Base-by-base conservation (phyloP, 768 basidiomycete species). In the Macrolepiota albuminosa region DNA sequence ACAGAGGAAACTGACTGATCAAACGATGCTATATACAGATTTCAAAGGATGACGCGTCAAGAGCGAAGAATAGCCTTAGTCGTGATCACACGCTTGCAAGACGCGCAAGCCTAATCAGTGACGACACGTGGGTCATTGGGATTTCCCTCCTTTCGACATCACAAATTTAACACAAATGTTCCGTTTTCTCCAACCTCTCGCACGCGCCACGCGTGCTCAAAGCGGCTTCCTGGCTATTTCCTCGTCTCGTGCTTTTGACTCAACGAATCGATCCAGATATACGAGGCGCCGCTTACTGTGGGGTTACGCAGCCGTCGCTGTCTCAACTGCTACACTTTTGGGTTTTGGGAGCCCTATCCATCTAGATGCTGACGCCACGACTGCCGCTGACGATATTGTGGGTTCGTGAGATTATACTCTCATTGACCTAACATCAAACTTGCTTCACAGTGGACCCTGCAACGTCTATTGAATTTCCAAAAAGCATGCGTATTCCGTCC, bases 391-490 rank as follows among this genome's bases (percentile, higher is more conserved):
- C 16, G 55, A 59, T 18, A 47, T 24, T 29, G 60, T 40, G 29
- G 65, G 66, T 67, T n/a, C 21, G 61, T 61, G 5, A 26, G 5
- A 16, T 29, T 9, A 51, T 37, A 9, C 2, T 6, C 24, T 31
- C 16, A 3, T 21, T 52, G 3, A 31, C 29, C 26, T 34, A 11
- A 18, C 21, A 2, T 39, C 60, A 11, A 2, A 63, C n/a, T 21
- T 8, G 6, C 39, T 39, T 51, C 29, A 42, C 65, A 88, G 91
- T 81, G 62, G 91, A 93, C 67, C 84, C 87, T 46, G 89, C 83
- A 24, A 91, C 89, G 2, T 84, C 84, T 7, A 84, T 93, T 63
- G 73, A 78, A 60, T 93, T 93, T 68, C 91, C 91, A 3, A 86
- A 78, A 47, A 79, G 78, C 5, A 75, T 93, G 26, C 78, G 68